phyloP scores from a whole-genome alignment of 345 rosid genomes.

The Punica granatum region DNA sequence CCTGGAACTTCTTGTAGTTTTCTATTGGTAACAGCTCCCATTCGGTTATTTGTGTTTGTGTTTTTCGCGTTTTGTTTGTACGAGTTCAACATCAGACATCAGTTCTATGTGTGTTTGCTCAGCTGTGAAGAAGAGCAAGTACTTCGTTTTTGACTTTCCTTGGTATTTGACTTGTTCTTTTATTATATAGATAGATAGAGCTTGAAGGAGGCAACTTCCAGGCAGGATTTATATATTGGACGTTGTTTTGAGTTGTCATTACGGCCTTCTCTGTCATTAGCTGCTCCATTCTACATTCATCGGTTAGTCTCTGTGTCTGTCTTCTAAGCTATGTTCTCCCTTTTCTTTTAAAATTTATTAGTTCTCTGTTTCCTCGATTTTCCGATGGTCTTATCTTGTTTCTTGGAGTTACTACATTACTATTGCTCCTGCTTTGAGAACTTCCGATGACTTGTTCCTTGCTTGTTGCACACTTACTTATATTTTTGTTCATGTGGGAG shows the following conservation, averaged over 20 bases:
- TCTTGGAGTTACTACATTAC: not conserved
- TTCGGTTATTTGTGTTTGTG: too few species aligned
- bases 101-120: not conserved
- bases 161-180: not conserved
- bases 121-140: not conserved
- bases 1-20: not conserved
- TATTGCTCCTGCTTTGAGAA: not conserved
- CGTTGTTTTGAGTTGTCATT: not conserved
- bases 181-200: not conserved
- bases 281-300: not conserved
- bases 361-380: not conserved
- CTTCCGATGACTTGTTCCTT: not conserved
- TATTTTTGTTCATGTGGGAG: not conserved
- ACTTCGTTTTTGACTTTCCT: not conserved
- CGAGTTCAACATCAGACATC: too few species aligned
- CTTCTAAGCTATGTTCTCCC: not conserved
- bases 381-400: not conserved
- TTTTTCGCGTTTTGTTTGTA: too few species aligned
- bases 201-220: too few species aligned
- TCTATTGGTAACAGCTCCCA: not conserved
- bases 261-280: not conserved
- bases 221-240: not conserved
- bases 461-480: not conserved
- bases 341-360: not conserved
- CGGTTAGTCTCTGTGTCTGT: not conserved